Evolutionary conservation across 1,284 basidiomycete genomes (phyloP).

Genomic region (Ganoderma boninense): DNA sequence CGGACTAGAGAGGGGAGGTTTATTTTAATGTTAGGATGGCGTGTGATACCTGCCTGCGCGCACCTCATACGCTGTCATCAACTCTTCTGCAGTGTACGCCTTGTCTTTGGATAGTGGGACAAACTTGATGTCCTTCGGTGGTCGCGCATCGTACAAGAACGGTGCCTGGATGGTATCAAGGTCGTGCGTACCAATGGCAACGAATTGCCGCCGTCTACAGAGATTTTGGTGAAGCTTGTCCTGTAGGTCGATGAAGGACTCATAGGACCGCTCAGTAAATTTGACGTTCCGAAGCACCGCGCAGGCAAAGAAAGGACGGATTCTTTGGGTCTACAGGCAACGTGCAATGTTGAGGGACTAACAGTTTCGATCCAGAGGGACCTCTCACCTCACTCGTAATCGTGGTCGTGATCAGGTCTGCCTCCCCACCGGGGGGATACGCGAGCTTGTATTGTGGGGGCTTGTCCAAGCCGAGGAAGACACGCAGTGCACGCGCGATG

Average conservation of each 20-base stretch:
- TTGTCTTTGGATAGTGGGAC: constrained; percentile 83
- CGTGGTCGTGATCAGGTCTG: constrained; percentile 70
- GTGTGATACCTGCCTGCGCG: constrained; percentile 21
- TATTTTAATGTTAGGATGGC: background rate
- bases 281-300: constrained; percentile 91
- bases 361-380: background rate
- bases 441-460: constrained; percentile 80
- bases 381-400: constrained; percentile 74
- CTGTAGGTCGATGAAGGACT: constrained; percentile 97
- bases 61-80: constrained; percentile 93
- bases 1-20: constrained; percentile 64
- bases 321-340: constrained; percentile 69
- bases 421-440: constrained; percentile 72
- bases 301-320: constrained; percentile 92
- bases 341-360: background rate
- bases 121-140: constrained; percentile 93
- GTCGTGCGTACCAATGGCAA: constrained; percentile 98
- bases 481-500: constrained; percentile 86
- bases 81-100: constrained; percentile 81
- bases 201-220: constrained; percentile 89
- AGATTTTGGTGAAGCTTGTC: constrained; percentile 99
- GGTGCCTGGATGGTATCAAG: constrained; percentile 89
- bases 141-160: constrained; percentile 91
- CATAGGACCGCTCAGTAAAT: constrained; percentile 91
- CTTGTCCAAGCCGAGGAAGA: constrained; percentile 82